A percentile compares a stretch with the other conserved stretches of the same genome.
phyloP scores from a whole-genome alignment of 495 filamentous ascomycete species.

The Parathielavia appendiculata region DNA sequence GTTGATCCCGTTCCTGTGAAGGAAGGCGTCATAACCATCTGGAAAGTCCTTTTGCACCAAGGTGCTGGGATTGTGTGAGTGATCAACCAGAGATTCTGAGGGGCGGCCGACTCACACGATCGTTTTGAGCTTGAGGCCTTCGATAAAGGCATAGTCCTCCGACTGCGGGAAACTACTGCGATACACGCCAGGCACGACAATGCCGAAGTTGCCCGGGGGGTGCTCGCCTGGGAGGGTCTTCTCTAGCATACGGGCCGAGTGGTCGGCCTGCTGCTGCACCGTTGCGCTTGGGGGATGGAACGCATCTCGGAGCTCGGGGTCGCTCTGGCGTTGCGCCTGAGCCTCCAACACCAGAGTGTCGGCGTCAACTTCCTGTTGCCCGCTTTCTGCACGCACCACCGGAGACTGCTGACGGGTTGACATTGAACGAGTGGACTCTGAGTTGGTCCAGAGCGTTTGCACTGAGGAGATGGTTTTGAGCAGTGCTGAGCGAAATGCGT shows the following conservation, averaged over 20 bases:
- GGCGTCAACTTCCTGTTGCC: conserved; percentile 1
- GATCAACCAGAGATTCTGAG: not conserved
- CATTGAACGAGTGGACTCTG: not conserved
- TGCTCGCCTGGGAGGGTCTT: conserved; percentile 21
- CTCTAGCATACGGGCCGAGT: conserved; percentile 1
- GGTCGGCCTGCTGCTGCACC: not conserved
- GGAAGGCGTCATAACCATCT: conserved; percentile 53
- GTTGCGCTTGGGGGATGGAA: conserved; percentile 14
- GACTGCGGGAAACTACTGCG: conserved; percentile 68
- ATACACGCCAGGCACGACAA: conserved; percentile 62
- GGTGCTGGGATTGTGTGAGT: conserved; percentile 49
- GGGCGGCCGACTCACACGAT: conserved; percentile 55
- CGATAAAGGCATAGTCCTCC: conserved; percentile 60
- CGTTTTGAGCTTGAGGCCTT: conserved; percentile 61
- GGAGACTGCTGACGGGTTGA: conserved; percentile 23
- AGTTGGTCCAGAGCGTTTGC: not conserved
- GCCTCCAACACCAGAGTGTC: not conserved
- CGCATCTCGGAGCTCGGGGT: conserved; percentile 4
- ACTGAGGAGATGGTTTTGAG: not conserved
- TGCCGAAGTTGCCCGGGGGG: conserved; percentile 61
- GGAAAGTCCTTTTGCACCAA: conserved; percentile 63
- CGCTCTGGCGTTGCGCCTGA: not conserved
- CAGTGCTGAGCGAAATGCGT: not conserved
- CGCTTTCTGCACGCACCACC: conserved; percentile 3
- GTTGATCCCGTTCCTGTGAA: conserved; percentile 56